These are phyloP conservation scores for Ceratobasidium sp. DNA, from an alignment of 1,284 basidiomycete genomes.

Conservation along the genomic window DNA sequence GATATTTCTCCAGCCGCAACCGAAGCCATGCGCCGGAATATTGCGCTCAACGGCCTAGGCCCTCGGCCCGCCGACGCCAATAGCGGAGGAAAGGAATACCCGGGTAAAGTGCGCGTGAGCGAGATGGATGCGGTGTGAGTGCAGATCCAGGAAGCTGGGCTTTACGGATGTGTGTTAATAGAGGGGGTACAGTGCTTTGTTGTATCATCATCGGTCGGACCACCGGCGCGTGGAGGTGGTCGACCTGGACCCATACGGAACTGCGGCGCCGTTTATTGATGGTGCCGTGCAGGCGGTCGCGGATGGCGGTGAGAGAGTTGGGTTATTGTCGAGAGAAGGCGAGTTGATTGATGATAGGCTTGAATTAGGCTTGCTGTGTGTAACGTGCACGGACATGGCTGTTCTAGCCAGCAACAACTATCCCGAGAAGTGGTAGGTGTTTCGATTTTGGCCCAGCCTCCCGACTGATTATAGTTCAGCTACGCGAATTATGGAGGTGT, in stretches of 20 bases:
- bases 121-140: conserved; percentile 92
- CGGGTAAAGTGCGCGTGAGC: conserved; percentile 78
- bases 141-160: background rate
- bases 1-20: conserved; percentile 87
- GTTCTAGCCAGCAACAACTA: conserved; percentile 95
- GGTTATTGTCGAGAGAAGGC: background rate
- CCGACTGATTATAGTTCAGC: conserved; percentile 54
- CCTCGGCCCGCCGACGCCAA: conserved; percentile 46
- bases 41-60: conserved; percentile 85
- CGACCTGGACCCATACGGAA: conserved; percentile 97
- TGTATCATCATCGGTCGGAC: conserved; percentile 87
- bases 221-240: conserved; percentile 87
- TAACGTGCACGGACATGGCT: conserved; percentile 96
- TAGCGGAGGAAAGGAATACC: conserved; percentile 39
- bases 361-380: conserved; percentile 79
- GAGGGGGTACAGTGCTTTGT: conserved; percentile 72
- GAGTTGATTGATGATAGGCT: background rate
- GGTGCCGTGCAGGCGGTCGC: conserved; percentile 91
- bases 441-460: background rate
- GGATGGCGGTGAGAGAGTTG: conserved; percentile 72
- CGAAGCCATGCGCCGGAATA: conserved; percentile 87
- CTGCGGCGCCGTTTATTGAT: conserved; percentile 96
- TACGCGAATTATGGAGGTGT: conserved; percentile 97
- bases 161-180: background rate
- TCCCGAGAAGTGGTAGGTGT: conserved; percentile 89